Conservation (phyloP, 2,329 filamentous ascomycete genomes). For the Ascochyta koolunga region DNA sequence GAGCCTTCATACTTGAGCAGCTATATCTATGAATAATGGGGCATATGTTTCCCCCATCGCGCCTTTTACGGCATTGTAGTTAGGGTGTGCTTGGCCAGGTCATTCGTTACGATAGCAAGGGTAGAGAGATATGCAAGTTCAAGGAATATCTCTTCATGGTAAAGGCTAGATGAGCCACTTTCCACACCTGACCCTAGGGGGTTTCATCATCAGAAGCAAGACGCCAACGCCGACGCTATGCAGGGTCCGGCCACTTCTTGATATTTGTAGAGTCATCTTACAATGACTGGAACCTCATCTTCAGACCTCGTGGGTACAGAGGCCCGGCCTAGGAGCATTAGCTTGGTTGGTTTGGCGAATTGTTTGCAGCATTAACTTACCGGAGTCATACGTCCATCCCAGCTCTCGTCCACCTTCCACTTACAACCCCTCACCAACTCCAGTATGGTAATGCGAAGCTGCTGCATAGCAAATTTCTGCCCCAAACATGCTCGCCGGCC, state of each 20-base stretch:
- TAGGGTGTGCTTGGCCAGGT: too few relatives aligned
- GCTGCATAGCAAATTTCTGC: constrained; percentile 50
- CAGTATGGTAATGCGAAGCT: constrained; percentile 46
- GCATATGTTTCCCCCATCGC: too few relatives aligned
- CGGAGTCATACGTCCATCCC: constrained; percentile 38
- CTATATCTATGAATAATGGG: too few relatives aligned
- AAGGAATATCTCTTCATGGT: neutral
- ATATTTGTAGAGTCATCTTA: neutral
- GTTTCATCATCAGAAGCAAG: neutral
- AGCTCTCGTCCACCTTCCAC: constrained; percentile 34
- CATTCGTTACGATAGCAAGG: too few relatives aligned
- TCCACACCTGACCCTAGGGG: neutral
- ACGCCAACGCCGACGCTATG: constrained; percentile 5
- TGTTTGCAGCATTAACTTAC: constrained; percentile 1
- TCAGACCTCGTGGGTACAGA: constrained; percentile 27
- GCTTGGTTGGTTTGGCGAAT: neutral
- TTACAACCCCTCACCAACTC: constrained; percentile 31
- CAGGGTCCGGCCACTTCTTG: neutral
- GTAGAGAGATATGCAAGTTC: too few relatives aligned
- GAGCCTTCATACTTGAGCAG: too few relatives aligned
- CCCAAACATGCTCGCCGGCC: constrained; percentile 51
- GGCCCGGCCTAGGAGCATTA: constrained; percentile 19
- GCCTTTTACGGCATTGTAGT: too few relatives aligned
- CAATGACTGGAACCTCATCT: constrained; percentile 26
- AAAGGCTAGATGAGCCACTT: neutral